phyloP scores from a whole-genome alignment of 2,329 filamentous ascomycete genomes.

The Venturia pyrina region DNA sequence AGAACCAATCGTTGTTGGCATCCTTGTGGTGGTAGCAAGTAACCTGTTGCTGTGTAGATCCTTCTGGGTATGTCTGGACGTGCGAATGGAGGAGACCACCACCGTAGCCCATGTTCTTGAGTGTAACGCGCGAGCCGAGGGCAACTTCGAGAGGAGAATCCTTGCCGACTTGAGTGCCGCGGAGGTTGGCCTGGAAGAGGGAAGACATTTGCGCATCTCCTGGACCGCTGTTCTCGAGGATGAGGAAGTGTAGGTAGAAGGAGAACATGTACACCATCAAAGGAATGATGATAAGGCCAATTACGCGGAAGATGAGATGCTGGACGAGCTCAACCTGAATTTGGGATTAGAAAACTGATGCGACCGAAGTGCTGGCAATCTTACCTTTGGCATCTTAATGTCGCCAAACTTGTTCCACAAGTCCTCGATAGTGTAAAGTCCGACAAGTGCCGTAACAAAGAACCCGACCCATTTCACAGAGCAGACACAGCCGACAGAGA shows the following conservation, averaged over 20 bases:
- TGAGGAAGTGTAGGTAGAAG: slow-evolving; percentile 88
- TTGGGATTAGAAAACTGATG: slow-evolving; percentile 17
- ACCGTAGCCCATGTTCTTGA: slow-evolving; percentile 99
- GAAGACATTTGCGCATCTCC: slow-evolving; percentile 99
- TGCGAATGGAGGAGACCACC: slow-evolving; percentile 94
- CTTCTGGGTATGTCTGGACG: slow-evolving; percentile 90
- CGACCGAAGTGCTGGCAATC: slow-evolving; percentile 20
- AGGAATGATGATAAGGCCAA: slow-evolving; percentile 82
- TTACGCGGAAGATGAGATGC: slow-evolving; percentile 69
- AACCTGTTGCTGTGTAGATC: slow-evolving; percentile 87
- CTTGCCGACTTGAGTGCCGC: slow-evolving; percentile 85
- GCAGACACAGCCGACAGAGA: slow-evolving; percentile 96
- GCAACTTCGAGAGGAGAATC: slow-evolving; percentile 91
- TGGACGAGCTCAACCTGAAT: slow-evolving; percentile 54
- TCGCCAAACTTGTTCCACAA: slow-evolving; percentile 98
- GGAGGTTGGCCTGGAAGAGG: slow-evolving; percentile 93
- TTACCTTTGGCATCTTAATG: slow-evolving; percentile 74
- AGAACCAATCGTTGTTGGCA: slow-evolving; percentile 99
- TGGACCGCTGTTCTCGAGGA: slow-evolving; percentile 86
- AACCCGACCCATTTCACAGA: slow-evolving; percentile 98
- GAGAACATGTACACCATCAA: slow-evolving; percentile 90
- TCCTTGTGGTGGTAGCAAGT: slow-evolving; percentile 99
- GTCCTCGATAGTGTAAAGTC: slow-evolving; percentile 91
- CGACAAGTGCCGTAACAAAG: slow-evolving; percentile 90
- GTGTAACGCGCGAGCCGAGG: slow-evolving; percentile 74